Conservation (phyloP, 441 rosid genomes). For the Pelargonium fulgidum region DNA sequence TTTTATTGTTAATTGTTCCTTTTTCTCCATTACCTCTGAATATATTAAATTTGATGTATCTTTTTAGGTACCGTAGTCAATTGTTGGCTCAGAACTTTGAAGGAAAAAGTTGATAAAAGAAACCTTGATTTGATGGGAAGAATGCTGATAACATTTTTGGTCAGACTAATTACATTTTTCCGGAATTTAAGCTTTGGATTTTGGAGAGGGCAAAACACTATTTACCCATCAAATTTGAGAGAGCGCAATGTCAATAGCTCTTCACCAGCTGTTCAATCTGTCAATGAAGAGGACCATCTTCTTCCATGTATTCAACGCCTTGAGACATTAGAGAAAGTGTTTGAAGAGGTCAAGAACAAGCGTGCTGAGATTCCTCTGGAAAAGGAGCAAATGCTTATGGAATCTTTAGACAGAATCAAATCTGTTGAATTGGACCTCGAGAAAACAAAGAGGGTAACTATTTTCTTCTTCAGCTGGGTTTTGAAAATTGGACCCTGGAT, state of each 20-base stretch:
- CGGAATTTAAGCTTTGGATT: conserved; percentile 35
- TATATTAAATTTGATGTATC: conserved; percentile 10
- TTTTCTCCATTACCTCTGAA: background rate
- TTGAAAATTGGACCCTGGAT: conserved; percentile 7
- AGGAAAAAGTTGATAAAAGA: conserved; percentile 42
- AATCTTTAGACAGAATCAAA: conserved; percentile 82
- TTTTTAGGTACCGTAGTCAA: conserved; percentile 38
- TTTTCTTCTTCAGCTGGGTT: conserved; percentile 6
- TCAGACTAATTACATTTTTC: conserved; percentile 44
- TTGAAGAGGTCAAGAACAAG: conserved; percentile 56
- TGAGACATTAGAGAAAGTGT: conserved; percentile 53
- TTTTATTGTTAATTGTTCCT: background rate
- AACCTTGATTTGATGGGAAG: conserved; percentile 30
- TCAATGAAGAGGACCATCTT: conserved; percentile 42
- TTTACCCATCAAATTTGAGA: conserved; percentile 42
- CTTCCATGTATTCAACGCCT: conserved; percentile 70
- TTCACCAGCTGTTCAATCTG: conserved; percentile 28
- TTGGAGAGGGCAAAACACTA: conserved; percentile 48
- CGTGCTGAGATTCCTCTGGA: conserved; percentile 67
- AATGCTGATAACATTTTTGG: conserved; percentile 39
- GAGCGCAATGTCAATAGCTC: conserved; percentile 31
- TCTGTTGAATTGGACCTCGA: conserved; percentile 82
- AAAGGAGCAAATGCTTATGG: conserved; percentile 71
- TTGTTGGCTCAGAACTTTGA: conserved; percentile 40
- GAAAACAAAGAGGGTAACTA: conserved; percentile 78